Percentiles rank a stretch among this genome's conserved stretches.
phyloP scores from a whole-genome alignment of 1,139 yeast genomes.

The Eremothecium gossypii region DNA sequence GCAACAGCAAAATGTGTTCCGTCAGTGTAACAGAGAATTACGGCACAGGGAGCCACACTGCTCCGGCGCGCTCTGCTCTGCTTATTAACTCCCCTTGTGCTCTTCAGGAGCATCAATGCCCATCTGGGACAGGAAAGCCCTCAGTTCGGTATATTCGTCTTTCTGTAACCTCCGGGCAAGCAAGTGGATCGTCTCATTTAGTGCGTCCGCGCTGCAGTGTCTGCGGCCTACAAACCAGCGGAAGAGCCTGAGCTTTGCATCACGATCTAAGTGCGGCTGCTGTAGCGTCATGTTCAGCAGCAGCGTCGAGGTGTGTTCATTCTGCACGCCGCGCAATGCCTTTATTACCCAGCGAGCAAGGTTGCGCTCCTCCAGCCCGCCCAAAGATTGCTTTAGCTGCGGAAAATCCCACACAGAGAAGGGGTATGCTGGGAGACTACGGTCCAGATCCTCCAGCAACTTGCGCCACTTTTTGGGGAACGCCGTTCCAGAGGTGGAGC shows the following conservation, averaged over 20 bases:
- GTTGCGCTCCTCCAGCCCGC: too few species aligned
- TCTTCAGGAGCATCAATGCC: too few species aligned
- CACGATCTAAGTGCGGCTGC: slow-evolving; percentile 10
- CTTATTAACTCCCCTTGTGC: too few species aligned
- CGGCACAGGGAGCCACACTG: too few species aligned
- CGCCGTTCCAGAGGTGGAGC: slow-evolving; percentile 12
- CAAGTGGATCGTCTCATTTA: not conserved
- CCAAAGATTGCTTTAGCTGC: slow-evolving; percentile 13
- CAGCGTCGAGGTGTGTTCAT: slow-evolving; percentile 17
- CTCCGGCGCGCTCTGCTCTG: too few species aligned
- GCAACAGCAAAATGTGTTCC: too few species aligned
- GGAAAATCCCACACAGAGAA: slow-evolving; percentile 26
- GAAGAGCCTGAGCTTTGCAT: slow-evolving; percentile 10
- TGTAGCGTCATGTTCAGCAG: slow-evolving; percentile 21
- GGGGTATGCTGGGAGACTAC: slow-evolving; percentile 9
- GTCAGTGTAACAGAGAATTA: too few species aligned
- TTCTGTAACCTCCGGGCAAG: too few species aligned
- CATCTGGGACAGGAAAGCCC: too few species aligned
- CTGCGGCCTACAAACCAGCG: slow-evolving; percentile 2
- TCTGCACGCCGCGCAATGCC: slow-evolving; percentile 4
- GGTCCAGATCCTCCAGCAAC: slow-evolving; percentile 24
- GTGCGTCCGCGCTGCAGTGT: not conserved
- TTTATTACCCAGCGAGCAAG: too few species aligned
- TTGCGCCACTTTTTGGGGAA: slow-evolving; percentile 28
- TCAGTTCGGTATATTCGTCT: too few species aligned